Conservation (phyloP, 805 yeast species). For the Candida maris region DNA sequence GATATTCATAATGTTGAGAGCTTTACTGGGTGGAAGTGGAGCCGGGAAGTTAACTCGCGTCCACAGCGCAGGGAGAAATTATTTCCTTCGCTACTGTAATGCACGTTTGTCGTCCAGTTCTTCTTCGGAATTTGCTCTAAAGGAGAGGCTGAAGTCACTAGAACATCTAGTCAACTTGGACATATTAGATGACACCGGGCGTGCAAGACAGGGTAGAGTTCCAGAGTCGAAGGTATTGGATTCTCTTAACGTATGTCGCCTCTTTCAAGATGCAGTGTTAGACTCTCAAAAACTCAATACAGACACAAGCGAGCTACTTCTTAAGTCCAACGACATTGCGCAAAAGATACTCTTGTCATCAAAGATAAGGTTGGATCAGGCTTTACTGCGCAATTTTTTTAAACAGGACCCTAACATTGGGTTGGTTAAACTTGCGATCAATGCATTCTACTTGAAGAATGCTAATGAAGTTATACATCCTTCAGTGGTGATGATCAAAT, state of each 20-base stretch:
- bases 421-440: conserved; percentile 23
- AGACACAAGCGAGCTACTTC: conserved; percentile 16
- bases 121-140: conserved; percentile 5
- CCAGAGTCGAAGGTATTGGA: conserved; percentile 11
- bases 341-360: conserved; percentile 15
- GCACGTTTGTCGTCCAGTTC: neutral
- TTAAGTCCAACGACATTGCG: conserved; percentile 22
- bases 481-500: conserved; percentile 54
- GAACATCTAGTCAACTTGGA: conserved; percentile 8
- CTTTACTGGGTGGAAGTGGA: no score
- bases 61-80: no score
- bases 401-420: conserved; percentile 23
- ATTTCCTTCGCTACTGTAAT: no score
- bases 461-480: conserved; percentile 29
- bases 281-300: conserved; percentile 21
- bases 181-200: neutral
- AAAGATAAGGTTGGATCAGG: conserved; percentile 17
- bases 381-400: conserved; percentile 22
- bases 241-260: conserved; percentile 19
- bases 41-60: no score
- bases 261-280: conserved; percentile 24
- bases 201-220: neutral
- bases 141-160: conserved; percentile 8
- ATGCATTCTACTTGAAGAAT: conserved; percentile 24
- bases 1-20: neutral